phyloP scores from a whole-genome alignment of 208 protist species.

The Leishmania major region DNA sequence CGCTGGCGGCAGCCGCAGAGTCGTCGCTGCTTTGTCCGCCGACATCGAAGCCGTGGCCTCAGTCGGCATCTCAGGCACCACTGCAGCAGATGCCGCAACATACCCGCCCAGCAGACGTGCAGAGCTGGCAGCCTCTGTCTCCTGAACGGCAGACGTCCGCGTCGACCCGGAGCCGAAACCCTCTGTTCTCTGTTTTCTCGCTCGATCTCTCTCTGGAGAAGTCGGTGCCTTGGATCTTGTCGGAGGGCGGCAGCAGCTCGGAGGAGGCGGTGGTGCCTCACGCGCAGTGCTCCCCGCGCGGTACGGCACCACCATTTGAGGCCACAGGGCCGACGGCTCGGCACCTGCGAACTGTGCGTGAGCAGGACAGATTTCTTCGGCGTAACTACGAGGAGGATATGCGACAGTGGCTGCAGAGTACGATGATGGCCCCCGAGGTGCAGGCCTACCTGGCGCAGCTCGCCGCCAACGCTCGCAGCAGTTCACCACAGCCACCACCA shows the following conservation, averaged over 20 bases:
- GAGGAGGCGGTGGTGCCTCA: background rate
- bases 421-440: background rate
- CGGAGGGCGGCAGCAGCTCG: background rate
- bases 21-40: background rate
- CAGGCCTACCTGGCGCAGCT: background rate
- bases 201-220: background rate
- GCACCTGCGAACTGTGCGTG: background rate
- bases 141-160: background rate
- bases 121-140: background rate
- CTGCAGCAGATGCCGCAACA: background rate
- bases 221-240: background rate
- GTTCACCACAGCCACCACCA: background rate
- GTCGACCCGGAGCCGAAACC: background rate
- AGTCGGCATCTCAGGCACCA: background rate
- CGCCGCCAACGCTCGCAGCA: background rate
- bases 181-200: background rate
- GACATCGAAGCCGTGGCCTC: background rate
- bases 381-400: background rate
- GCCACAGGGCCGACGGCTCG: background rate
- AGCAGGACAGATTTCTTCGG: no score
- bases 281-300: background rate
- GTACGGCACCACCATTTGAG: background rate
- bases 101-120: no score
- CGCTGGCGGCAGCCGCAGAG: background rate
- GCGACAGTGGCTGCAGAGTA: background rate